Conservation (phyloP, 305 asterid species). For the Ilex paraguariensis region DNA sequence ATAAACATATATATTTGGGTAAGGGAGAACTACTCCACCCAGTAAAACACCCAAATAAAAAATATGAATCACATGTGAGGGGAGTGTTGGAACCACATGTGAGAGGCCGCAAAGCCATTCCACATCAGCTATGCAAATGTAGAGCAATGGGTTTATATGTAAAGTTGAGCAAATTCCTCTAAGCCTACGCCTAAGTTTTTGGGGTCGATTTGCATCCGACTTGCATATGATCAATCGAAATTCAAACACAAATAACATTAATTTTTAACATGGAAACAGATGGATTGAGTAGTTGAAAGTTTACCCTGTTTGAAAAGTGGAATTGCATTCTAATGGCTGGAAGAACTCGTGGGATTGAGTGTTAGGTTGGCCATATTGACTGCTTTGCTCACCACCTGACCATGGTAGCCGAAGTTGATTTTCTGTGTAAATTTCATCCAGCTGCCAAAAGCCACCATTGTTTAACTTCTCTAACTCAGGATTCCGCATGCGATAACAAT, state of each 20-base stretch:
- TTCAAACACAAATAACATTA: too few relatives aligned
- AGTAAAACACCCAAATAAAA: too few relatives aligned
- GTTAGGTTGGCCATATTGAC: slow-evolving; percentile 53
- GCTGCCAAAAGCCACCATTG: slow-evolving; percentile 28
- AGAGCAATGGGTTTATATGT: too few relatives aligned
- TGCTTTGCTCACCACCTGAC: slow-evolving; percentile 61
- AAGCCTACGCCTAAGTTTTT: neutral
- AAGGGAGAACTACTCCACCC: too few relatives aligned
- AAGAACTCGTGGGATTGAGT: slow-evolving; percentile 75
- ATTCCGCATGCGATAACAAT: neutral
- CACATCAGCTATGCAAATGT: too few relatives aligned
- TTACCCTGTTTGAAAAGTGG: slow-evolving; percentile 88
- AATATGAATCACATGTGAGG: too few relatives aligned
- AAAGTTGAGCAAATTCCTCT: neutral
- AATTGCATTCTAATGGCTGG: slow-evolving; percentile 83
- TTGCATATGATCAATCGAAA: too few relatives aligned
- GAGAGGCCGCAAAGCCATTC: too few relatives aligned
- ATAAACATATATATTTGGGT: too few relatives aligned
- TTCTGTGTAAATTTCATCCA: slow-evolving; percentile 69
- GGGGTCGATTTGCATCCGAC: too few relatives aligned
- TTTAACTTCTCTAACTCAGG: neutral
- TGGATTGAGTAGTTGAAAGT: neutral
- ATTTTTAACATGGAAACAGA: neutral
- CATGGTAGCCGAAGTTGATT: slow-evolving; percentile 66
- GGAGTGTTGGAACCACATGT: too few relatives aligned